A percentile compares a stretch with the other conserved stretches of the same genome.
Evolutionary conservation across 768 basidiomycete species (phyloP).

Genomic region (Guyanaporus albipodus): DNA sequence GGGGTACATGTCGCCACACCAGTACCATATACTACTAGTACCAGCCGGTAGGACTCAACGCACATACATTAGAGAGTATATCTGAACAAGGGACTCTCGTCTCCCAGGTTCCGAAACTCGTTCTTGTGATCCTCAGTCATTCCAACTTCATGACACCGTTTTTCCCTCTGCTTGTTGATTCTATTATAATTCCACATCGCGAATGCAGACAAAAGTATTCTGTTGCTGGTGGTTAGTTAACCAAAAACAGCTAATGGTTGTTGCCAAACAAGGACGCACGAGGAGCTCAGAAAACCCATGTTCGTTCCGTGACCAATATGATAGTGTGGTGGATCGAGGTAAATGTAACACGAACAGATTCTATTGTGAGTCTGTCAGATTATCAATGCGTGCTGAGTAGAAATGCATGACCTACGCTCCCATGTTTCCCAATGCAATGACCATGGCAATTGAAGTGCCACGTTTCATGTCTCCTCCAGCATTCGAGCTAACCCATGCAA

Average conservation of each 20-base stretch:
- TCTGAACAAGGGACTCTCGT: conserved; percentile 55
- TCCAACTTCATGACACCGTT: conserved; percentile 38
- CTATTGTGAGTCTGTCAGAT: conserved; percentile 20
- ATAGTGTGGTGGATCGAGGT: conserved; percentile 36
- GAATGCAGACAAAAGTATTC: conserved; percentile 38
- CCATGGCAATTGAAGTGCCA: conserved; percentile 47
- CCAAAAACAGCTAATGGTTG: conserved; percentile 10
- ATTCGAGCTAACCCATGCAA: conserved; percentile 55
- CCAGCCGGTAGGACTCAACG: no score
- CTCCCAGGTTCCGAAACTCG: conserved; percentile 48
- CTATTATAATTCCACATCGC: conserved; percentile 47
- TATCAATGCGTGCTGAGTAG: neutral
- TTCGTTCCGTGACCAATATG: conserved; percentile 35
- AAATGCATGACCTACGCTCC: conserved; percentile 40
- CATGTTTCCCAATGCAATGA: conserved; percentile 51
- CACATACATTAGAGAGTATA: conserved; percentile 22
- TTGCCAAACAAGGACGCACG: conserved; percentile 14
- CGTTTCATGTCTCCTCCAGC: conserved; percentile 53
- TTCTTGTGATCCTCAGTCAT: conserved; percentile 38
- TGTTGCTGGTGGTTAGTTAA: conserved; percentile 30
- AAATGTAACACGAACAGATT: conserved; percentile 40
- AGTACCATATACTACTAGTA: no score
- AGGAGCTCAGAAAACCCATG: conserved; percentile 31
- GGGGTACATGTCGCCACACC: no score
- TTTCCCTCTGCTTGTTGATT: conserved; percentile 47